These are phyloP conservation scores for Lecanoromycetidae sp. DNA, from an alignment of 2,329 filamentous ascomycete species.

Conservation along the genomic window DNA sequence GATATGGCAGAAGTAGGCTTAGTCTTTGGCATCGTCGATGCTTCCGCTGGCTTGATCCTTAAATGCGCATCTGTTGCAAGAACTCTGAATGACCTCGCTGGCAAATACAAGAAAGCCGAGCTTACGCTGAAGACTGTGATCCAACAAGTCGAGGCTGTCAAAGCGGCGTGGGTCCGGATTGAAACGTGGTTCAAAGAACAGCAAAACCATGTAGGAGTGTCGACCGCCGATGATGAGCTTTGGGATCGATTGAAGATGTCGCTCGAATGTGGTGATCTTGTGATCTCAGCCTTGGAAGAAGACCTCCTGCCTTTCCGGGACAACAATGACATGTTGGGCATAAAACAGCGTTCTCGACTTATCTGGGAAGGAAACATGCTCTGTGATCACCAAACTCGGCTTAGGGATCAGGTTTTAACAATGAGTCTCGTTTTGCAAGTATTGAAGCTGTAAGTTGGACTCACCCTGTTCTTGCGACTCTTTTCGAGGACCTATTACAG, in stretches of 20 bases:
- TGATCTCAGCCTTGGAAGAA: slow-evolving; percentile 22
- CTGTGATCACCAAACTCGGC: neutral
- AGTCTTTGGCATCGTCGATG: neutral
- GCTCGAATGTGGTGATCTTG: neutral
- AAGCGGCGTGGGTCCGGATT: slow-evolving; percentile 3
- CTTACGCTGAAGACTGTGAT: slow-evolving; percentile 1
- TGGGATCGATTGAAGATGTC: neutral
- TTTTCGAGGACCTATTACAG: neutral
- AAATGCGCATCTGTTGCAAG: slow-evolving; percentile 1
- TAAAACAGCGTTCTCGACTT: neutral
- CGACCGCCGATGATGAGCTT: neutral
- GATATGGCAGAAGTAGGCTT: neutral
- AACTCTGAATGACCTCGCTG: neutral
- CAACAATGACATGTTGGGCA: slow-evolving; percentile 19
- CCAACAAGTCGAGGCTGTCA: slow-evolving; percentile 1
- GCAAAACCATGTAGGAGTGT: neutral
- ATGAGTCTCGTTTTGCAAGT: slow-evolving; percentile 9
- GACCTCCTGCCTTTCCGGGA: slow-evolving; percentile 26
- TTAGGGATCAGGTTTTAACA: slow-evolving; percentile 9
- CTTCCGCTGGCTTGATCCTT: neutral
- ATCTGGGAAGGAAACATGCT: slow-evolving; percentile 5
- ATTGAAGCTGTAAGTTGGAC: slow-evolving; percentile 6
- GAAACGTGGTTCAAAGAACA: neutral
- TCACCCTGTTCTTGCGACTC: neutral
- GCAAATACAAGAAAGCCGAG: slow-evolving; percentile 5